Percentiles rank a stretch among this genome's conserved stretches.
These are phyloP conservation scores for Camellia granthamiana DNA, from an alignment of 148 eudicot species.

Conservation along the genomic window DNA sequence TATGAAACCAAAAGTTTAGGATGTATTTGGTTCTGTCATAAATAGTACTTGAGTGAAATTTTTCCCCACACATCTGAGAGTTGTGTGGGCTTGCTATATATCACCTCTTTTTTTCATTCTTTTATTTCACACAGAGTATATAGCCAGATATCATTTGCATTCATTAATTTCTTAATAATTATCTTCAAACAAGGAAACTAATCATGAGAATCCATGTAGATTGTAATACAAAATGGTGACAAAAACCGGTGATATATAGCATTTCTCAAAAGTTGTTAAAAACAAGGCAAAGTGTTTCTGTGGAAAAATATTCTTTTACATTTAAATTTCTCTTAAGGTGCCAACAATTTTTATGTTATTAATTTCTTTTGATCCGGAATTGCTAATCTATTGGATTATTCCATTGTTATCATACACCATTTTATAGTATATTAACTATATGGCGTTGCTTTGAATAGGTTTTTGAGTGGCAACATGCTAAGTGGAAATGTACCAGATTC, in stretches of 20 bases:
- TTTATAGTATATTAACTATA: neutral
- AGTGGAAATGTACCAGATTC: conserved; percentile 59
- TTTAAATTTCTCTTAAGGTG: neutral
- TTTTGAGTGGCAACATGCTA: conserved; percentile 58
- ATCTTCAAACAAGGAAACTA: no score
- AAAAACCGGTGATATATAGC: no score
- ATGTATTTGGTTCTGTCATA: neutral
- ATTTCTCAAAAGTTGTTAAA: neutral
- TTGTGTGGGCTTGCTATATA: neutral
- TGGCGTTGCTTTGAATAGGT: conserved; percentile 34
- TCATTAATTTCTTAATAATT: no score
- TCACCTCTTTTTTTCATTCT: no score
- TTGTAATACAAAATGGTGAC: no score
- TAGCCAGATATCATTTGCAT: no score
- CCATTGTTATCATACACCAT: neutral
- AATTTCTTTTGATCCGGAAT: neutral
- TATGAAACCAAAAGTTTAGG: neutral
- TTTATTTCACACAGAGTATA: no score
- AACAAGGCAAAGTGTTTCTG: neutral
- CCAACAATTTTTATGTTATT: neutral
- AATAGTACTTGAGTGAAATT: neutral
- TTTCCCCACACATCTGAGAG: neutral
- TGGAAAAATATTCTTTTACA: neutral
- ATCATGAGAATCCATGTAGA: no score
- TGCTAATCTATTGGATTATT: neutral